A percentile compares a stretch with the other conserved stretches of the same genome.
Evolutionary conservation across 2,329 filamentous ascomycete species (phyloP).

Genomic region (Neonectria ditissima): DNA sequence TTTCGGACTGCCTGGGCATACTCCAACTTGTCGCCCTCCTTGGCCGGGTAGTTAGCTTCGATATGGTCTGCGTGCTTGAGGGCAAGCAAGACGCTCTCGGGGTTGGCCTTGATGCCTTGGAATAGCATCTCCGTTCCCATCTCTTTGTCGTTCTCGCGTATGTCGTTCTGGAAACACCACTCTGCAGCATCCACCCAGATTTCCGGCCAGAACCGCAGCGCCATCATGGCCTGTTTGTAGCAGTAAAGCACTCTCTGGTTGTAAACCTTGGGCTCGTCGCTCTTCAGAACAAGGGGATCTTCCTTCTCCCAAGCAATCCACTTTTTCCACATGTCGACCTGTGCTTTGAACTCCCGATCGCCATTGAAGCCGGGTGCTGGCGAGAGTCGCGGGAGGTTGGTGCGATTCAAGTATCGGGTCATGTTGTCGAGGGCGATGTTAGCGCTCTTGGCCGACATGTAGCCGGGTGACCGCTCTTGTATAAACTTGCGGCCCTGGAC

Average conservation of each 20-base stretch:
- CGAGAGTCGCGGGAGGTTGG: constrained; percentile 82
- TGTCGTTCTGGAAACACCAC: constrained; percentile 86
- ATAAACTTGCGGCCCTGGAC: constrained; percentile 90
- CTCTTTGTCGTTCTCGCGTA: constrained; percentile 70
- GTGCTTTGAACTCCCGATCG: constrained; percentile 83
- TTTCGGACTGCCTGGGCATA: constrained; percentile 84
- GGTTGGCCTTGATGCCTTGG: constrained; percentile 88
- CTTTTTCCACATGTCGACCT: constrained; percentile 89
- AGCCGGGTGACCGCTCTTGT: constrained; percentile 90
- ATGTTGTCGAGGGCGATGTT: constrained; percentile 93
- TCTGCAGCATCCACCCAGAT: constrained; percentile 96
- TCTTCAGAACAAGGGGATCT: constrained; percentile 86
- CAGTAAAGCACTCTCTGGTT: constrained; percentile 86
- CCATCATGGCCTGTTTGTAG: constrained; percentile 94
- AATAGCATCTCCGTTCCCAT: constrained; percentile 80
- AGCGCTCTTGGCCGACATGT: constrained; percentile 95
- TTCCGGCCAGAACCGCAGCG: constrained; percentile 92
- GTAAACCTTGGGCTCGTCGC: constrained; percentile 81
- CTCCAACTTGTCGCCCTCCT: constrained; percentile 81
- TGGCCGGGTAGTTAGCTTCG: constrained; percentile 80
- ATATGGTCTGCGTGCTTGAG: constrained; percentile 91
- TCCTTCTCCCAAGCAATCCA: constrained; percentile 98
- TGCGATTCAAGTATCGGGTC: constrained; percentile 79
- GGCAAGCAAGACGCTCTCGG: constrained; percentile 90
- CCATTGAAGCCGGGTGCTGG: constrained; percentile 89